Evolutionary conservation across 192 early-diverging fungal genomes (phyloP).

Genomic region (Coemansia sp.): DNA sequence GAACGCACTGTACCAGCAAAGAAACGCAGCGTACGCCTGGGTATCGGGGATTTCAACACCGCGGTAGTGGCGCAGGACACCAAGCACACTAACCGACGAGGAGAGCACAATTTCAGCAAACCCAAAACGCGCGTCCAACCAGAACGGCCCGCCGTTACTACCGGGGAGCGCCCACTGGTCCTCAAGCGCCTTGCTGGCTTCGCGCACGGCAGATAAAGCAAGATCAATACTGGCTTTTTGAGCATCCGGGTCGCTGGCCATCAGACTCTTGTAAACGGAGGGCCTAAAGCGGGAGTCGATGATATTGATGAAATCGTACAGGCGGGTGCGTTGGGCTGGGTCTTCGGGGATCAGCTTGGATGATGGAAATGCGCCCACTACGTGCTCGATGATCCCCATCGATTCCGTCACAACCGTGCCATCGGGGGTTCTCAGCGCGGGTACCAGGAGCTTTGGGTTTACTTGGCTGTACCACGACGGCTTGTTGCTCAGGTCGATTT

Average conservation of each 20-base stretch:
- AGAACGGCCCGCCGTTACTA: constrained; percentile 38
- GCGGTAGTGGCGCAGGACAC: constrained; percentile 20
- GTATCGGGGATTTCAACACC: constrained; percentile 30
- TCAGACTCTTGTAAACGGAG: constrained; percentile 12
- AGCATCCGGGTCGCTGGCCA: constrained; percentile 13
- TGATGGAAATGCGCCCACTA: constrained; percentile 64
- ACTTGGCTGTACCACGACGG: constrained; percentile 64
- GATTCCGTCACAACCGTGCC: constrained; percentile 64
- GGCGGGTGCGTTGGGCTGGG: constrained; percentile 36
- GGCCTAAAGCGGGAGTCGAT: constrained; percentile 22
- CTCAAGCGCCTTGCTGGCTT: constrained; percentile 25
- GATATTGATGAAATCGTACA: constrained; percentile 39
- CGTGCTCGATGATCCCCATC: constrained; percentile 64
- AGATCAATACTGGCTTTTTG: constrained; percentile 11
- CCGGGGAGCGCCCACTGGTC: constrained; percentile 25
- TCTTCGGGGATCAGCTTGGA: constrained; percentile 36
- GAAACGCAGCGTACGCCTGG: constrained; percentile 30
- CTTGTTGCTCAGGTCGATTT: constrained; percentile 68
- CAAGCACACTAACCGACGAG: constrained; percentile 26
- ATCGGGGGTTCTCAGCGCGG: constrained; percentile 58
- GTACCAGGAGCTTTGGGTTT: constrained; percentile 71
- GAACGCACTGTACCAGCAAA: constrained; percentile 29
- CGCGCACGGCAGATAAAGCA: constrained; percentile 15
- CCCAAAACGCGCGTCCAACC: constrained; percentile 16
- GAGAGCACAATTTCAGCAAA: constrained; percentile 25